Percentiles rank a stretch among this genome's conserved stretches.
Conservation (phyloP, 768 basidiomycete genomes). For the Lactifluus subvellereus region DNA sequence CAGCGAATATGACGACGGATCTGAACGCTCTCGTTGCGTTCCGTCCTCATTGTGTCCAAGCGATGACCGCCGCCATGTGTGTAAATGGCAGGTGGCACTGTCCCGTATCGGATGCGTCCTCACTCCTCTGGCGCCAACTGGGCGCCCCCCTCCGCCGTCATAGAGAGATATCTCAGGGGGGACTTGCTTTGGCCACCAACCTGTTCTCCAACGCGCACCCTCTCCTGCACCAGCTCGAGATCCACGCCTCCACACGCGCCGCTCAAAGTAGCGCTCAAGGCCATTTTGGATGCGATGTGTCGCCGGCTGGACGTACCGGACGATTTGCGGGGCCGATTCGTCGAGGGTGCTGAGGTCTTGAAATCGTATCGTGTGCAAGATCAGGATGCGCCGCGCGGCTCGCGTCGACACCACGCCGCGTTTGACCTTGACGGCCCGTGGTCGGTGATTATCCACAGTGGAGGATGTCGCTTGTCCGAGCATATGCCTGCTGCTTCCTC, state of each 20-base stretch:
- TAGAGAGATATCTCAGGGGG: background rate
- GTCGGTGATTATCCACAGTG: background rate
- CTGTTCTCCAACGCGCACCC: background rate
- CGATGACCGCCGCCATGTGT: background rate
- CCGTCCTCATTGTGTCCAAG: background rate
- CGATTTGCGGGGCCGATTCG: constrained; percentile 1
- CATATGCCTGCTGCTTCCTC: too few relatives aligned
- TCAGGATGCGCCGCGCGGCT: background rate
- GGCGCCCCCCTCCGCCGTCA: background rate
- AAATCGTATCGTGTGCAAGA: background rate
- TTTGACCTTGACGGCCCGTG: constrained; percentile 3
- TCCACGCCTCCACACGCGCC: background rate
- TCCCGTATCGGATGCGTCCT: background rate
- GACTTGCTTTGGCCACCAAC: background rate
- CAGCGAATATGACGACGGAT: background rate
- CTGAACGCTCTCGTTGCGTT: background rate
- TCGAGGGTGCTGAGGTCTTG: constrained; percentile 1
- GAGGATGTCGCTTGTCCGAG: too few relatives aligned
- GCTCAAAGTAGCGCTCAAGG: background rate
- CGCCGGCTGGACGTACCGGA: background rate
- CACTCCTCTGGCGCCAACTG: background rate
- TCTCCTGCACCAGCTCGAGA: background rate
- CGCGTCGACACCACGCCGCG: background rate
- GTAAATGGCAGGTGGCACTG: background rate
- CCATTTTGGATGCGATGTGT: background rate